Conservation (phyloP, 2,329 filamentous ascomycete species). For the Lojkania enalia region DNA sequence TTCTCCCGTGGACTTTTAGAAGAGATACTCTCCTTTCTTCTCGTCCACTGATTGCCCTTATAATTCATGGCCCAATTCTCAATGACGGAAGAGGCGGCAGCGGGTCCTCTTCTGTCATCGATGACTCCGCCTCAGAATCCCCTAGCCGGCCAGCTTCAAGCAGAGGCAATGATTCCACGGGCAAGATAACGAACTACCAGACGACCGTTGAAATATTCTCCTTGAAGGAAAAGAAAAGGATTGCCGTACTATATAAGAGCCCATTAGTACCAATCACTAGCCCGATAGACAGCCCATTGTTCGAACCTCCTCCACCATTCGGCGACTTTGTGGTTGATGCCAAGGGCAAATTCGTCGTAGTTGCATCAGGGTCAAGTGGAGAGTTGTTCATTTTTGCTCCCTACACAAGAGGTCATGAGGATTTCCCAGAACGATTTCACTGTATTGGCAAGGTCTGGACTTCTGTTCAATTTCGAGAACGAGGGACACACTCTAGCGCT, state of each 20-base stretch:
- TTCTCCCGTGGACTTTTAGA: constrained; percentile 69
- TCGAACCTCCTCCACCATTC: constrained; percentile 68
- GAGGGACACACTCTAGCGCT: constrained; percentile 35
- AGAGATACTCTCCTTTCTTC: constrained; percentile 57
- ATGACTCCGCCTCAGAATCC: constrained; percentile 43
- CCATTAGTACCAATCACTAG: constrained; percentile 64
- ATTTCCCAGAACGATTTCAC: constrained; percentile 50
- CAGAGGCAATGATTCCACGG: constrained; percentile 27
- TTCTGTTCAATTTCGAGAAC: constrained; percentile 63
- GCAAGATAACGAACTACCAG: constrained; percentile 68
- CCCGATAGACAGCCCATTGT: constrained; percentile 62
- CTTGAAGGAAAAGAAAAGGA: constrained; percentile 69
- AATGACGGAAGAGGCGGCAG: constrained; percentile 49
- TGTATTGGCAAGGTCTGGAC: constrained; percentile 95
- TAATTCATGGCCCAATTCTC: constrained; percentile 75
- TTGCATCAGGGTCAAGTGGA: constrained; percentile 81
- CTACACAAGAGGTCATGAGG: constrained; percentile 30
- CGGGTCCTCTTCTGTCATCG: constrained; percentile 40
- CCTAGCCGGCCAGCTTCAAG: constrained; percentile 41
- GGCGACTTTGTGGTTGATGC: constrained; percentile 76
- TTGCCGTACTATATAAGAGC: constrained; percentile 74
- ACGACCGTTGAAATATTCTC: constrained; percentile 91
- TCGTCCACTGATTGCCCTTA: constrained; percentile 76
- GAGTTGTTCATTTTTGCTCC: constrained; percentile 76
- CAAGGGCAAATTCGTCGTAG: constrained; percentile 69